Conservation (phyloP, 2,329 filamentous ascomycete genomes). For the Pseudocercospora musae region DNA sequence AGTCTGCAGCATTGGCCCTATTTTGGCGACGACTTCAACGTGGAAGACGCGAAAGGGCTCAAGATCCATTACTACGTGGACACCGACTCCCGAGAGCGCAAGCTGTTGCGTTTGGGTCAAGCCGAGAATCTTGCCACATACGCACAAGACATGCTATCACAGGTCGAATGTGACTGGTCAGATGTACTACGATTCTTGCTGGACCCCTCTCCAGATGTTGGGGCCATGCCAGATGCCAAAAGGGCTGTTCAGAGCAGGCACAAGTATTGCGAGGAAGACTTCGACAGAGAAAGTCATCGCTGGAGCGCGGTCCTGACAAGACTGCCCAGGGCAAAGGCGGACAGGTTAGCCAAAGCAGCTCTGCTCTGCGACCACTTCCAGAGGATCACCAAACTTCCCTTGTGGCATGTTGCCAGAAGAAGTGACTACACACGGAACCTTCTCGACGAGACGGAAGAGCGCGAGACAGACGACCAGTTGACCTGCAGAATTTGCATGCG, state of each 20-base stretch:
- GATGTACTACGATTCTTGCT: constrained; percentile 42
- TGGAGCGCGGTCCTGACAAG: constrained; percentile 34
- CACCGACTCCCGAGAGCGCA: constrained; percentile 28
- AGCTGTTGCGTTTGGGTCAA: constrained; percentile 37
- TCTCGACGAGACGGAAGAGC: constrained; percentile 9
- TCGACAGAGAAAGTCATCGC: constrained; percentile 30
- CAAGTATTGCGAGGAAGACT: constrained; percentile 34
- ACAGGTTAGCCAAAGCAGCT: constrained; percentile 33
- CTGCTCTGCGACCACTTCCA: constrained; percentile 39
- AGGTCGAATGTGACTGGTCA: constrained; percentile 37
- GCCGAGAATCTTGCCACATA: constrained; percentile 37
- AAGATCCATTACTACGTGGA: constrained; percentile 31
- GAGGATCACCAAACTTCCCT: constrained; percentile 35
- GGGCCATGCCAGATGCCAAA: constrained; percentile 17
- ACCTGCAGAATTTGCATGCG: constrained; percentile 32
- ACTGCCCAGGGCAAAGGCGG: constrained; percentile 28
- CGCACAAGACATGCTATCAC: constrained; percentile 36
- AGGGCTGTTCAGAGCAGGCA: constrained; percentile 20
- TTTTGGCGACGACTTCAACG: constrained; percentile 39
- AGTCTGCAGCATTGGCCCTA: constrained; percentile 43
- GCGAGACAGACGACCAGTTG: constrained; percentile 14
- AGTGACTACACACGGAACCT: constrained; percentile 21
- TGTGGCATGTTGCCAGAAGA: constrained; percentile 42
- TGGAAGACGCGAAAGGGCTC: constrained; percentile 27
- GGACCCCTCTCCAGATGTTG: constrained; percentile 28